Evolutionary conservation across 495 filamentous ascomycete genomes (phyloP), one percentile per base, ranked within the genome.

Genomic region (Niebla homalea): DNA sequence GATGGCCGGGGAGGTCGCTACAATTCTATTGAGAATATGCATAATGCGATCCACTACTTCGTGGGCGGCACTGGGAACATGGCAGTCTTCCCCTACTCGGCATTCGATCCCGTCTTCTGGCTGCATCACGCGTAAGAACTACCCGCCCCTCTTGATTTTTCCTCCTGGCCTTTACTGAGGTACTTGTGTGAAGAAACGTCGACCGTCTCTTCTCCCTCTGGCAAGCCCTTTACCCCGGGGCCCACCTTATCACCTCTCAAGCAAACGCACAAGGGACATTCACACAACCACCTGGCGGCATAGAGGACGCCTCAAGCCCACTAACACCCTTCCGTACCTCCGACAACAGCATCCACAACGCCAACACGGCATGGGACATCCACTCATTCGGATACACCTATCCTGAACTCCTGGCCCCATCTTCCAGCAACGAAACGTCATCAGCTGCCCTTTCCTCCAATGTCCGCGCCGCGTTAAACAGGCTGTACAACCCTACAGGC

Each of bases 91-190:
- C 73, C 74, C 0, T 84, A 77, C 53, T 79, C 85, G 4, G 75
- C 77, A 15, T 88, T 84, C 54, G 85, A 88, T 57, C 84, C 85
- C 0, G 67, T 84, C 36, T 89, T 89, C 64, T 84, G 76, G 63
- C 64, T 88, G 4, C 84, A 88, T 50, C 71, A 74, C 52, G 48
- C 56, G 65, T 69, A 56, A 55, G 67, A 49, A 8, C 25, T 26
- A 3, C 25, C 7, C 25, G n/a, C 7, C 7, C 10, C 3, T 23
- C 10, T 35, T 1, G 37, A 40, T 51, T 40, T 41, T 38, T 22
- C 40, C 8, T 25, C 36, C 15, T 21, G 14, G 11, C n/a, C 10
- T 14, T 2, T 40, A 22, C 41, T 19, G 12, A n/a, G 16, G 18
- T 23, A 22, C 3, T 18, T 25, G 23, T 32, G 48, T 36, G 38